These are phyloP conservation scores for Globisporangium barbulae DNA, from an alignment of 352 stramenopile genomes.

Conservation along the genomic window DNA sequence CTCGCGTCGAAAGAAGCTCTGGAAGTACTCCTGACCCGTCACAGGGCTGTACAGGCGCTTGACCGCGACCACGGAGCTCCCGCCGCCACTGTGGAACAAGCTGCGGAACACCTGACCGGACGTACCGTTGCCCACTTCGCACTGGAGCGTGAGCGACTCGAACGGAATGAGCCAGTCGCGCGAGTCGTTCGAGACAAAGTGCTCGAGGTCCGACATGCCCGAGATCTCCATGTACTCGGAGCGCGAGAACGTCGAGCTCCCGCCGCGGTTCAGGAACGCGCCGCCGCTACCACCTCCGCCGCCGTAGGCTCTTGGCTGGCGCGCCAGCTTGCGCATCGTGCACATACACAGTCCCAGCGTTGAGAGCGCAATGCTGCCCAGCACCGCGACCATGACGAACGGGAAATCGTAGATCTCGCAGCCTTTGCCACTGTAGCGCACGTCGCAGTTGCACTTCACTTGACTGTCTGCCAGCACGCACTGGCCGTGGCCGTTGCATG, in stretches of 20 bases:
- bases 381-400: constrained; percentile 74
- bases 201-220: constrained; percentile 83
- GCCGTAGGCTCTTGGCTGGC: constrained; percentile 44
- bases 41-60: constrained; percentile 87
- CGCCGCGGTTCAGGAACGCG: constrained; percentile 34
- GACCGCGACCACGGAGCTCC: constrained; percentile 82
- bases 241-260: constrained; percentile 55
- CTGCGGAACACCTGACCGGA: constrained; percentile 88
- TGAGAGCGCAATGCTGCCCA: constrained; percentile 76
- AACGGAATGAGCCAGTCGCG: constrained; percentile 90
- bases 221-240: constrained; percentile 87
- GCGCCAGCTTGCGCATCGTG: constrained; percentile 75
- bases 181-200: constrained; percentile 85
- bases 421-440: constrained; percentile 61
- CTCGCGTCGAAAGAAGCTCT: constrained; percentile 88
- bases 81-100: constrained; percentile 77
- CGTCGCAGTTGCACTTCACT: constrained; percentile 69
- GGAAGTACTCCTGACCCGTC: constrained; percentile 87
- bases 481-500: constrained; percentile 67
- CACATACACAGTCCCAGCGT: constrained; percentile 87
- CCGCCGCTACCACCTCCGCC: neutral
- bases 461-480: constrained; percentile 53
- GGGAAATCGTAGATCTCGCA: constrained; percentile 88
- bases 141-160: constrained; percentile 82
- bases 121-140: constrained; percentile 85